Percentiles rank a stretch among this genome's conserved stretches.
These are phyloP conservation scores for Endothia cerciana DNA, from an alignment of 2,329 filamentous ascomycete genomes.

Conservation along the genomic window DNA sequence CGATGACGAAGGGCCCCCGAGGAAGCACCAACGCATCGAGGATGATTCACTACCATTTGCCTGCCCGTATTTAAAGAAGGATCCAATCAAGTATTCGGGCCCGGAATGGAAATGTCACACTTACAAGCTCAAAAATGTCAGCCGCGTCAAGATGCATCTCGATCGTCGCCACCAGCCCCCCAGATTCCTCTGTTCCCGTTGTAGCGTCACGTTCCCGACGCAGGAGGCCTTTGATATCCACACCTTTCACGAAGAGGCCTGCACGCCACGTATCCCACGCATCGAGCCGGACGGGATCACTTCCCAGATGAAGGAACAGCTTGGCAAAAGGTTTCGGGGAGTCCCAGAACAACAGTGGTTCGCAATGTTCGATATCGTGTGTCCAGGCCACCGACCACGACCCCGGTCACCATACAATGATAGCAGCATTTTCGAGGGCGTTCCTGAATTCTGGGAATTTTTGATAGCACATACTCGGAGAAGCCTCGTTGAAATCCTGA, in stretches of 20 bases:
- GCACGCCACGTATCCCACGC: neutral
- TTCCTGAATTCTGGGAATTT: neutral
- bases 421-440: neutral
- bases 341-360: neutral
- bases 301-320: neutral
- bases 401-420: neutral
- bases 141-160: neutral
- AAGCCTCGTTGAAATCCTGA: neutral
- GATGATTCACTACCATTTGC: neutral
- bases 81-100: neutral
- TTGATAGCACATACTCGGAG: neutral
- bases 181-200: neutral
- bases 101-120: neutral
- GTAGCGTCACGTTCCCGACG: neutral
- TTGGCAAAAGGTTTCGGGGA: neutral
- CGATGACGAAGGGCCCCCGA: neutral
- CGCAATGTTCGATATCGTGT: neutral
- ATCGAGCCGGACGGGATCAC: neutral
- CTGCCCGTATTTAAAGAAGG: neutral
- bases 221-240: neutral
- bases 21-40: neutral
- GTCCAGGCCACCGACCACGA: neutral
- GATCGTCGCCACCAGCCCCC: neutral
- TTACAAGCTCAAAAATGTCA: neutral
- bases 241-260: neutral